Evolutionary conservation across 1,139 yeast species (phyloP).

Genomic region (Saccharomyces hybrid): DNA sequence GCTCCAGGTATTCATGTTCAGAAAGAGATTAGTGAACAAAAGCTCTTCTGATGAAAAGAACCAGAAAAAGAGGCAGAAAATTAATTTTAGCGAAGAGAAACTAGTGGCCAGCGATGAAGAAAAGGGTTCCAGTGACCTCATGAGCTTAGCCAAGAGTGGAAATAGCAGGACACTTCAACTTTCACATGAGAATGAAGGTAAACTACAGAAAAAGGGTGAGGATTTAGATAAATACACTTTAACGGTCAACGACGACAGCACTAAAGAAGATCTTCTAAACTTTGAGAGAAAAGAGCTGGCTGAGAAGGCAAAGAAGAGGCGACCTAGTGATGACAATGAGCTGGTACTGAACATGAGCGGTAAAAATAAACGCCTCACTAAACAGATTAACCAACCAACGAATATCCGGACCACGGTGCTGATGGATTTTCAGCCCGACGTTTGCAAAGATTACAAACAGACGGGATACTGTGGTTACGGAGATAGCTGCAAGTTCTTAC

Average conservation of each 20-base stretch:
- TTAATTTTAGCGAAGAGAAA: conserved; percentile 3
- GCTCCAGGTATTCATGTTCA: conserved; percentile 22
- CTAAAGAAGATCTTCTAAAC: conserved; percentile 32
- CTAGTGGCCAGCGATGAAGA: neutral
- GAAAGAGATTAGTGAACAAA: conserved; percentile 21
- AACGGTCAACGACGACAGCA: conserved; percentile 27
- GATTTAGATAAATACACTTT: conserved; percentile 4
- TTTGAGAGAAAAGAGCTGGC: conserved; percentile 22
- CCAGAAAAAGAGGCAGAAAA: conserved; percentile 12
- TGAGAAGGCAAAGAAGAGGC: neutral
- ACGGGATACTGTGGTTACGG: conserved; percentile 98
- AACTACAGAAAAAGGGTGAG: conserved; percentile 3
- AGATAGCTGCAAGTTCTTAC: conserved; percentile 93
- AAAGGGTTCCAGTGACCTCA: neutral
- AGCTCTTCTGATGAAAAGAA: conserved; percentile 4
- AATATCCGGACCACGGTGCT: conserved; percentile 63
- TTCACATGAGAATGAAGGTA: neutral
- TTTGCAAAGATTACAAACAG: conserved; percentile 85
- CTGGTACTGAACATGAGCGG: conserved; percentile 4
- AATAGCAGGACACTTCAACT: neutral
- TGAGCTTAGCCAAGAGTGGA: neutral
- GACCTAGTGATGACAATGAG: neutral
- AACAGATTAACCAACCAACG: conserved; percentile 33
- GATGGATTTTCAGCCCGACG: conserved; percentile 90
- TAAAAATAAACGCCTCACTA: neutral